These are phyloP conservation scores for Suhomyces prunicola DNA, from an alignment of 805 yeast species.

Conservation along the genomic window DNA sequence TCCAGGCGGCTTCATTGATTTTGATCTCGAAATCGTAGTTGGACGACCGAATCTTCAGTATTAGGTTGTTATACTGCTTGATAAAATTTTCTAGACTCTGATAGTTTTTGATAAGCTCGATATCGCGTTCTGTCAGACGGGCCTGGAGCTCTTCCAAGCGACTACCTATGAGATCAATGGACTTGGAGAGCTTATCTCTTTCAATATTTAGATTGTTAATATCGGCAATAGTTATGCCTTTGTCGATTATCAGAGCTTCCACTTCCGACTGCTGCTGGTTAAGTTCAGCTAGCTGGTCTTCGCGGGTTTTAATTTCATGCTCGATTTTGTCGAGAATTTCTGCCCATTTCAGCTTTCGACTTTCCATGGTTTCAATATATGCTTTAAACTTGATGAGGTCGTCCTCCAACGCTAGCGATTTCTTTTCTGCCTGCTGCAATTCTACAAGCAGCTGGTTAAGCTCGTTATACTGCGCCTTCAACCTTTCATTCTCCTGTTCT, in stretches of 20 bases:
- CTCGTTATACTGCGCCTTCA: conserved; percentile 39
- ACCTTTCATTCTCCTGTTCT: conserved; percentile 36
- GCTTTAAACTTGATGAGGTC: conserved; percentile 69
- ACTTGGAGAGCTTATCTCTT: conserved; percentile 54
- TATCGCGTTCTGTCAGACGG: conserved; percentile 47
- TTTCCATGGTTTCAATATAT: conserved; percentile 65
- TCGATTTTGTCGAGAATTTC: conserved; percentile 53
- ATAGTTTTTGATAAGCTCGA: conserved; percentile 46
- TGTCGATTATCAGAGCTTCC: conserved; percentile 42
- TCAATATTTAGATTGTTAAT: conserved; percentile 63
- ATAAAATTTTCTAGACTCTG: conserved; percentile 51
- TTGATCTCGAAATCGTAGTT: conserved; percentile 40
- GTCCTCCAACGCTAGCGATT: conserved; percentile 60
- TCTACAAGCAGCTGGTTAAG: conserved; percentile 44
- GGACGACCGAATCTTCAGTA: conserved; percentile 46
- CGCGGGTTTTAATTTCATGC: conserved; percentile 48
- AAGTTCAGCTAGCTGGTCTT: conserved; percentile 38
- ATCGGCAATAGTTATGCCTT: conserved; percentile 59
- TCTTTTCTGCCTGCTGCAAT: conserved; percentile 51
- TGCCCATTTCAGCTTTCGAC: conserved; percentile 65
- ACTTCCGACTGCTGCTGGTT: conserved; percentile 40
- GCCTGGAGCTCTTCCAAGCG: conserved; percentile 47
- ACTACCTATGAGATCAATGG: conserved; percentile 44
- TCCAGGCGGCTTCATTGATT: conserved; percentile 17
- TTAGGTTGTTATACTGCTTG: conserved; percentile 53